Evolutionary conservation across 2,329 filamentous ascomycete genomes (phyloP), one percentile per base, ranked within the genome.

Genomic region (Paecilomyces formosus): DNA sequence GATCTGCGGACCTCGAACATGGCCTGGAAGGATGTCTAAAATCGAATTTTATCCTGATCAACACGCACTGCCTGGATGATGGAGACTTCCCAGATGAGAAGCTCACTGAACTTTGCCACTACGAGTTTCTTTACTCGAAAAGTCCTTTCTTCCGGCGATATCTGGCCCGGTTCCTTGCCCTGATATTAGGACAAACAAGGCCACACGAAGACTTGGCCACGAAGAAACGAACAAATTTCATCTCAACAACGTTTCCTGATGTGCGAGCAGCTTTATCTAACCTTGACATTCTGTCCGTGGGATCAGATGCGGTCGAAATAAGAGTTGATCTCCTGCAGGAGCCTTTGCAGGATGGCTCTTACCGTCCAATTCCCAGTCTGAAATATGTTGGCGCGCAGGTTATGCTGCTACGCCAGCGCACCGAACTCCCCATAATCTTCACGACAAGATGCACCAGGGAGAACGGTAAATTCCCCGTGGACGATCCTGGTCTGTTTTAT

Each of bases 371-470:
- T 21, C 89, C 91, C 2, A 93, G 89, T 69, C 73, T 94, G 64
- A 88, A 87, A 69, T 94, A 94, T 72, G 89, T 95, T 9, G 90
- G 90, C 28, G 86, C 93, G 72, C 91, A 95, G 73, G 81, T 96
- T 58, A 92, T 93, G 89, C 77, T 91, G 1, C 75, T 96, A 61
- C 85, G 90, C 24, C 90, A 94, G 72, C 84, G 89, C 62, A 94
- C 90, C 0, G 90, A 95, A 67, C 78, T 96, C 50, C 91, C 91
- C n/a, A 90, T 96, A 69, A 92, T 95, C 58, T 93, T 93, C 70
- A 95, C 91, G 0, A 92, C 88, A 0, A 82, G 91, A 64, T 94
- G 90, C 70, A 90, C 85, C 1, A 85, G 82, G 30, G 90, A 95
- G 68, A 94, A 93, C 68, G 90, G 90, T 31, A 85, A 85, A 24